Percentiles rank a stretch among this genome's conserved stretches.
These are phyloP conservation scores for Daldinia loculata DNA, from an alignment of 495 filamentous ascomycete species.

Conservation along the genomic window DNA sequence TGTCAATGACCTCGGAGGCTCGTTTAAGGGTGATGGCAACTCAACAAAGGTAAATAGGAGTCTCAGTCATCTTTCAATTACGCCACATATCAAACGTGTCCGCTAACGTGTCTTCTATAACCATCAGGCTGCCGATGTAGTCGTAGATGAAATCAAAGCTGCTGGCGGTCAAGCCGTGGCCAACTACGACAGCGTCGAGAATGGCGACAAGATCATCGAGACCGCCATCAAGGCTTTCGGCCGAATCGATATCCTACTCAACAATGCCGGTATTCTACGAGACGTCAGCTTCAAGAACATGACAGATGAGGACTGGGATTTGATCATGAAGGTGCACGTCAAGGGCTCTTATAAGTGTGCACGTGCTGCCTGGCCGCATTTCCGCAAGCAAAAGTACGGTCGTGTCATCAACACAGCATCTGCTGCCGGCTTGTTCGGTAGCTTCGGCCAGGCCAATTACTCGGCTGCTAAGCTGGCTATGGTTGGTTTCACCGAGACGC, in stretches of 20 bases:
- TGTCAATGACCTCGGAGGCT: slow-evolving; percentile 95
- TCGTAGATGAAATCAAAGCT: slow-evolving; percentile 92
- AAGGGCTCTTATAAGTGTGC: slow-evolving; percentile 97
- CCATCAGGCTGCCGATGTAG: slow-evolving; percentile 86
- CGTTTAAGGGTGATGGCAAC: slow-evolving; percentile 92
- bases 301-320: slow-evolving; percentile 96
- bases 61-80: background rate
- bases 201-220: slow-evolving; percentile 94
- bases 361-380: slow-evolving; percentile 95
- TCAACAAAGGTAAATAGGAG: slow-evolving; percentile 75
- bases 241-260: slow-evolving; percentile 92
- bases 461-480: slow-evolving; percentile 95
- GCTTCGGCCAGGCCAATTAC: slow-evolving; percentile 97
- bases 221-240: slow-evolving; percentile 94
- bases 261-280: slow-evolving; percentile 97
- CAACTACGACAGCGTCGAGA: slow-evolving; percentile 97
- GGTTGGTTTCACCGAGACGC: slow-evolving; percentile 97
- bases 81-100: background rate
- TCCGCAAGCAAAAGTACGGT: slow-evolving; percentile 98
- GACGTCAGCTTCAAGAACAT: slow-evolving; percentile 99
- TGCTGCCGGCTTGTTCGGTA: slow-evolving; percentile 93
- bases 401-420: slow-evolving; percentile 96
- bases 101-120: slow-evolving; percentile 31
- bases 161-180: slow-evolving; percentile 96
- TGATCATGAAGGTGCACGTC: slow-evolving; percentile 92